These are phyloP conservation scores for Aspergillus viridinutans DNA, from an alignment of 2,329 filamentous ascomycete genomes.

Conservation along the genomic window DNA sequence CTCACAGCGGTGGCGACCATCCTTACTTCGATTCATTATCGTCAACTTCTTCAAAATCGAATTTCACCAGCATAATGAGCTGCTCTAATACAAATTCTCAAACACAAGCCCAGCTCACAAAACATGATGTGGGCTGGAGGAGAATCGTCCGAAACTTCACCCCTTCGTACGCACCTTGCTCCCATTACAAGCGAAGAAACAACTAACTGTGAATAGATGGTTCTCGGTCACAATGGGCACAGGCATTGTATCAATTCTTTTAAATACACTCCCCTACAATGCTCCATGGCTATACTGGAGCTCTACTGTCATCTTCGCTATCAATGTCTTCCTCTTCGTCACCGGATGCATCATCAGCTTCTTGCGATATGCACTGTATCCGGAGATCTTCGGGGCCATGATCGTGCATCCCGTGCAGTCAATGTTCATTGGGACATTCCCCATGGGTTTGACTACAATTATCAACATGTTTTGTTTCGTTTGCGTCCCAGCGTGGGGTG, in stretches of 20 bases:
- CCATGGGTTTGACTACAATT: conserved; percentile 66
- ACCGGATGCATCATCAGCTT: conserved; percentile 46
- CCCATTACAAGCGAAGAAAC: not conserved
- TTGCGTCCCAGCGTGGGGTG: conserved; percentile 58
- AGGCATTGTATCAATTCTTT: conserved; percentile 38
- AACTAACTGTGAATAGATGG: conserved; percentile 27
- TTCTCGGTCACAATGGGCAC: conserved; percentile 42
- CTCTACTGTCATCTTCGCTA: conserved; percentile 32
- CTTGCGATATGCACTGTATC: conserved; percentile 61
- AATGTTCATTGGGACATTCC: conserved; percentile 64
- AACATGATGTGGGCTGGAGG: conserved; percentile 36
- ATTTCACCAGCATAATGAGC: not conserved
- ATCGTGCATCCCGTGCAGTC: conserved; percentile 63
- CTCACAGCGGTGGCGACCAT: not conserved
- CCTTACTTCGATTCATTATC: not conserved
- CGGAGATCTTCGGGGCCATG: conserved; percentile 63
- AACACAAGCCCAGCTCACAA: conserved; percentile 15
- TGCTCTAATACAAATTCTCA: not conserved
- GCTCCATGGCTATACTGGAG: conserved; percentile 37
- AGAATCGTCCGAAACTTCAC: conserved; percentile 37
- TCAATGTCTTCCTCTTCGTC: conserved; percentile 35
- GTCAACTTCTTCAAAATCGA: not conserved
- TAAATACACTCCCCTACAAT: conserved; percentile 37
- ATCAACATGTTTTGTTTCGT: conserved; percentile 61
- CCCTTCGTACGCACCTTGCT: conserved; percentile 35